Percentiles rank a stretch among this genome's conserved stretches.
Evolutionary conservation across 2,329 filamentous ascomycete genomes (phyloP).

Genomic region (Claviceps pusilla): DNA sequence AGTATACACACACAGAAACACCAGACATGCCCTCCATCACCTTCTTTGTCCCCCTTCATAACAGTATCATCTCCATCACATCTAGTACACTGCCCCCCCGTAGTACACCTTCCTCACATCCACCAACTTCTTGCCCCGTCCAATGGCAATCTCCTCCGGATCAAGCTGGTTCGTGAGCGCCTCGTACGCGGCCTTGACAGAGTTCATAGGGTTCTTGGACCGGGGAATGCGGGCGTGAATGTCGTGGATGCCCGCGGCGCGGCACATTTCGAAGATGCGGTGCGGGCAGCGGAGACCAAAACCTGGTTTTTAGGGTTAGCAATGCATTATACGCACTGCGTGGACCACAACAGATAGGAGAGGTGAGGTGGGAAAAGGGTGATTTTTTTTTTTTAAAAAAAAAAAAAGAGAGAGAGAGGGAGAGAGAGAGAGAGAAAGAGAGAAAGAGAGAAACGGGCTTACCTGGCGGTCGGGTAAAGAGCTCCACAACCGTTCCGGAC

Average conservation of each 20-base stretch:
- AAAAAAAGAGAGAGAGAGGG: too few relatives aligned
- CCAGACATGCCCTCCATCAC: too few relatives aligned
- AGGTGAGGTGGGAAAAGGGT: too few relatives aligned
- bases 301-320: conserved; percentile 36
- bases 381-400: too few relatives aligned
- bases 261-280: conserved; percentile 88
- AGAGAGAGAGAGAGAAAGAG: not conserved
- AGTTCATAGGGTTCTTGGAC: conserved; percentile 93
- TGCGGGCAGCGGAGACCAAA: conserved; percentile 87
- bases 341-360: too few relatives aligned
- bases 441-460: conserved; percentile 19
- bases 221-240: conserved; percentile 70
- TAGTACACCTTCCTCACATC: conserved; percentile 97
- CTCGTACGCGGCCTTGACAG: conserved; percentile 78
- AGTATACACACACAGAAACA: not conserved
- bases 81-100: conserved; percentile 54
- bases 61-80: not conserved
- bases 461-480: conserved; percentile 80
- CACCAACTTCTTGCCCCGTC: conserved; percentile 84
- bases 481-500: conserved; percentile 69
- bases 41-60: not conserved
- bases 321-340: not conserved
- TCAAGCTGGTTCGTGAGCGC: conserved; percentile 71
- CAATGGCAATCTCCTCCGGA: conserved; percentile 79
- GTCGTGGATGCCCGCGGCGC: conserved; percentile 73